These are phyloP conservation scores for Medicago ruthenica DNA, from an alignment of 306 rosid species.

Conservation along the genomic window DNA sequence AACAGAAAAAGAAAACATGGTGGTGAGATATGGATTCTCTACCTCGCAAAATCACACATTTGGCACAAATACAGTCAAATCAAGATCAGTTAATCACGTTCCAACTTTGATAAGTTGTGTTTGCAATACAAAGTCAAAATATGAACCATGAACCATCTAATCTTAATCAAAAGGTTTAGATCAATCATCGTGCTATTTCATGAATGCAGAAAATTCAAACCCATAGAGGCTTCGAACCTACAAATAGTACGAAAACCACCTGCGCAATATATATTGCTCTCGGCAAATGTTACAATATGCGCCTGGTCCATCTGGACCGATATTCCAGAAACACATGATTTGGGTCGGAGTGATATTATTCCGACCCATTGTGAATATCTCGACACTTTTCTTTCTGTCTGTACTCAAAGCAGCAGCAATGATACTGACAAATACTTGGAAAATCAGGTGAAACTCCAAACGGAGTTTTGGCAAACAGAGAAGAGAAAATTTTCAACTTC, in stretches of 20 bases:
- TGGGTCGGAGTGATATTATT: no score
- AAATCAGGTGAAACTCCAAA: neutral
- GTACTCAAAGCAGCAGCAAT: neutral
- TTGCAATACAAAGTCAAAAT: neutral
- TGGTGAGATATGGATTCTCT: neutral
- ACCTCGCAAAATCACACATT: neutral
- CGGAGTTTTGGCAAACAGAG: neutral
- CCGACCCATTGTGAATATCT: neutral
- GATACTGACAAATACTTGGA: neutral
- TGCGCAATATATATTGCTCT: neutral
- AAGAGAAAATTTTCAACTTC: neutral
- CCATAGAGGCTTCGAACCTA: neutral
- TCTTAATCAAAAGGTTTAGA: neutral
- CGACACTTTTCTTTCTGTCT: neutral
- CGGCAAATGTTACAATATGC: neutral
- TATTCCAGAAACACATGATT: no score
- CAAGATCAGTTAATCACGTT: neutral
- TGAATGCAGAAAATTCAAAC: neutral
- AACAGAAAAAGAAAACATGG: no score
- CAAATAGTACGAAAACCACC: neutral
- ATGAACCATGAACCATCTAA: neutral
- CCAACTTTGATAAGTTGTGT: neutral
- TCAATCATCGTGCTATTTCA: neutral
- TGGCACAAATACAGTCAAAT: neutral
- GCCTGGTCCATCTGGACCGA: neutral